Conservation (phyloP, 305 asterid genomes). For the Fraxinus albicans region DNA sequence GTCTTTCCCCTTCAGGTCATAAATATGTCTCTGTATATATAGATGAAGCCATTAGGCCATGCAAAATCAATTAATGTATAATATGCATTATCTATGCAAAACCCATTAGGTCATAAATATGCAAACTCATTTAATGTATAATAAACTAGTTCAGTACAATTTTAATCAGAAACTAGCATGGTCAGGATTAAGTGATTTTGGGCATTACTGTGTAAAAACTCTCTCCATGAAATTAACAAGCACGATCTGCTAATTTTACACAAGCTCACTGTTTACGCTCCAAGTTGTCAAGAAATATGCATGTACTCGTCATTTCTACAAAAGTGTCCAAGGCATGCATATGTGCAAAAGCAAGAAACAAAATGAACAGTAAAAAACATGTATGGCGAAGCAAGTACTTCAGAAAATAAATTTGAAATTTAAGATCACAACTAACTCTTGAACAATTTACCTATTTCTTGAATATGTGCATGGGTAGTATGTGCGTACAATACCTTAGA, state of each 20-base stretch:
- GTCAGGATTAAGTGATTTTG: not conserved
- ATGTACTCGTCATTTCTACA: not conserved
- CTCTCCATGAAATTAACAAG: not conserved
- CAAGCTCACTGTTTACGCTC: not conserved
- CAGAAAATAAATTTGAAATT: not conserved
- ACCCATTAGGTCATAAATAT: constrained; percentile 2
- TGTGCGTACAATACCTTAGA: not conserved
- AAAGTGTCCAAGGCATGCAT: not conserved
- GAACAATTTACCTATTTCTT: not conserved
- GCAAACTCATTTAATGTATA: not conserved
- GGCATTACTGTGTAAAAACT: not conserved
- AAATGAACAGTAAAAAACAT: not conserved
- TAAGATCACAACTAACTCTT: not conserved
- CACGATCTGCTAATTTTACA: not conserved
- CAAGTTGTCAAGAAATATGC: not conserved
- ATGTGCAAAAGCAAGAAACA: not conserved
- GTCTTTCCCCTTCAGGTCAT: constrained; percentile 61
- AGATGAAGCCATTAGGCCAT: constrained; percentile 16
- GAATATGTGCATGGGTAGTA: not conserved
- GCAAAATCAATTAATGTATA: constrained; percentile 8
- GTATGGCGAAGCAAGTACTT: not conserved
- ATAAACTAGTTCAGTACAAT: not conserved
- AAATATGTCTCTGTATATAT: constrained; percentile 72
- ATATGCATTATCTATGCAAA: constrained; percentile 9
- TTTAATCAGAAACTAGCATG: not conserved